A percentile compares a stretch with the other conserved stretches of the same genome.
Conservation (phyloP, 2,329 filamentous ascomycete species). For the Ophiocordyceps camponoti-saundersi region DNA sequence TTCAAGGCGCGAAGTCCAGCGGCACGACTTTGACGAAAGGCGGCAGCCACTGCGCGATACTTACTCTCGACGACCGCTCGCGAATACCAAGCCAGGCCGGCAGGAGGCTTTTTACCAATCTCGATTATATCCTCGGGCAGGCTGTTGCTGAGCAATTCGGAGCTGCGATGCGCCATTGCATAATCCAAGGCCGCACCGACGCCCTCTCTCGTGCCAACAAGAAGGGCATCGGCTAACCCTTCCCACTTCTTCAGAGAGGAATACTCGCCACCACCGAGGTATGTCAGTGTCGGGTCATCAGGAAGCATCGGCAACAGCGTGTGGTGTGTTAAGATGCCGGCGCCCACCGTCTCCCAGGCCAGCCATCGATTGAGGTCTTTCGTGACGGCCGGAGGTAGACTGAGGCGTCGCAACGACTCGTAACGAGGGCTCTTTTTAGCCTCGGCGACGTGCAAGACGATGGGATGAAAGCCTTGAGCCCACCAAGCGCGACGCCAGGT, state of each 20-base stretch:
- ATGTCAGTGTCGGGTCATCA: conserved; percentile 51
- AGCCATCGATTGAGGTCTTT: conserved; percentile 69
- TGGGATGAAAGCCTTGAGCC: conserved; percentile 77
- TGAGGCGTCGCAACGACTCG: conserved; percentile 44
- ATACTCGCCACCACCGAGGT: conserved; percentile 61
- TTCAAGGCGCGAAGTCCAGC: conserved; percentile 50
- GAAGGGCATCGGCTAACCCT: conserved; percentile 51
- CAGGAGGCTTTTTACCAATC: conserved; percentile 41
- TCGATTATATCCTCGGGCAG: conserved; percentile 42
- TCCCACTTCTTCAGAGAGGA: conserved; percentile 59
- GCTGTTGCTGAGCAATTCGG: conserved; percentile 44
- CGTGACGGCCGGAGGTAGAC: conserved; percentile 45
- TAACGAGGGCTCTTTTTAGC: conserved; percentile 73
- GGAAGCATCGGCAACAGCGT: conserved; percentile 72
- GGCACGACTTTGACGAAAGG: conserved; percentile 36
- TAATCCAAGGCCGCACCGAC: conserved; percentile 46
- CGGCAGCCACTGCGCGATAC: conserved; percentile 51
- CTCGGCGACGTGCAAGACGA: conserved; percentile 64
- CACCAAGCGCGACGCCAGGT: conserved; percentile 92
- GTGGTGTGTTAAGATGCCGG: conserved; percentile 64
- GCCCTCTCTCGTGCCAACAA: conserved; percentile 49
- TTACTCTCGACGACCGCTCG: conserved; percentile 40
- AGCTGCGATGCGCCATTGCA: conserved; percentile 35
- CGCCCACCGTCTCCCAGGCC: conserved; percentile 83
- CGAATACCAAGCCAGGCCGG: conserved; percentile 65